These are phyloP conservation scores for Ascochyta rabiei DNA, from an alignment of 2,329 filamentous ascomycete genomes.

Conservation along the genomic window DNA sequence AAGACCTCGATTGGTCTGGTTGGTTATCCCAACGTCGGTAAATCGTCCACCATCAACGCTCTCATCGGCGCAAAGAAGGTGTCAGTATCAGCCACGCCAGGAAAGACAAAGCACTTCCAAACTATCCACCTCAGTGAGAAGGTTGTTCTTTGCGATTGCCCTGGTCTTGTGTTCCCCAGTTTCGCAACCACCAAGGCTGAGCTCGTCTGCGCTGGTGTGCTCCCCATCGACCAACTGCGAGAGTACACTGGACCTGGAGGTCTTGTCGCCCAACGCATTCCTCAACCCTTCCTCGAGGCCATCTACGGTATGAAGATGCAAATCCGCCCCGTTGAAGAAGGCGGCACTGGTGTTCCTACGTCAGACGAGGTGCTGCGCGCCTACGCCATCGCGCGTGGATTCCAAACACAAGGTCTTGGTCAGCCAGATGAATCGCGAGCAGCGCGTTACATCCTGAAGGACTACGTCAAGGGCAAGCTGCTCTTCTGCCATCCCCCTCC, in stretches of 20 bases:
- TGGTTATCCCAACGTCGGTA: conserved; percentile 98
- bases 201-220: conserved; percentile 89
- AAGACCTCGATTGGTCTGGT: conserved; percentile 93
- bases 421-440: conserved; percentile 94
- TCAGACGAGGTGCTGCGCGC: conserved; percentile 83
- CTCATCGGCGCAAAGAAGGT: conserved; percentile 99
- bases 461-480: conserved; percentile 96
- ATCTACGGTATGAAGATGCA: conserved; percentile 91
- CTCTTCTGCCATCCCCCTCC: conserved; percentile 91
- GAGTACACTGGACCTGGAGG: conserved; percentile 88
- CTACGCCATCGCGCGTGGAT: conserved; percentile 88
- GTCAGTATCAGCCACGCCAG: conserved; percentile 93
- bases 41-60: conserved; percentile 98
- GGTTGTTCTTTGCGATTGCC: conserved; percentile 95
- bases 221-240: conserved; percentile 94
- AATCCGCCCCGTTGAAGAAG: conserved; percentile 83
- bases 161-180: conserved; percentile 97
- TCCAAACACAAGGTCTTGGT: conserved; percentile 85
- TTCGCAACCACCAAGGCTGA: conserved; percentile 97
- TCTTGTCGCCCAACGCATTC: conserved; percentile 83
- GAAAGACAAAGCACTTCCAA: conserved; percentile 99
- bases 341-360: conserved; percentile 85
- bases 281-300: conserved; percentile 86
- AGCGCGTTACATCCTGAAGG: conserved; percentile 87
- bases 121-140: conserved; percentile 91